Percentiles rank a stretch among this genome's conserved stretches.
Evolutionary conservation across 192 early-diverging fungal species (phyloP).

Genomic region (Coemansia aciculifera): DNA sequence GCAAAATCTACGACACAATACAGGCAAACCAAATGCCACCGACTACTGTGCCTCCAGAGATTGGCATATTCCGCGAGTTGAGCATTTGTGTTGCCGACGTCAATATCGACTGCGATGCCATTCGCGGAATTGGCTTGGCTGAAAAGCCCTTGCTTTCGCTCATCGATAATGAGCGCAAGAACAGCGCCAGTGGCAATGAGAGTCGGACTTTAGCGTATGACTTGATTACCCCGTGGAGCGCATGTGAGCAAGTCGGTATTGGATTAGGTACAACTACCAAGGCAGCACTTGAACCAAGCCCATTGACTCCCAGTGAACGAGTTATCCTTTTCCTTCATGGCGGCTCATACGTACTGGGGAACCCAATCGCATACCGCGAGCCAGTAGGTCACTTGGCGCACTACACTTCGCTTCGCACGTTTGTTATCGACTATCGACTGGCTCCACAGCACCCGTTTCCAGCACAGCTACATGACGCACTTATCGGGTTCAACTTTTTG

Average conservation of each 20-base stretch:
- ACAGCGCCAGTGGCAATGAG: background rate
- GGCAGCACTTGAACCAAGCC: conserved; percentile 10
- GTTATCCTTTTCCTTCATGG: conserved; percentile 27
- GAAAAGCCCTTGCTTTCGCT: conserved; percentile 14
- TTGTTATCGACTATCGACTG: conserved; percentile 39
- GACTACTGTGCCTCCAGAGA: background rate
- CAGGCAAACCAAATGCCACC: conserved; percentile 8
- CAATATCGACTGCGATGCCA: background rate
- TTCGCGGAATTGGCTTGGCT: conserved; percentile 20
- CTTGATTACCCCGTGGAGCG: conserved; percentile 15
- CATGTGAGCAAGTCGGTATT: background rate
- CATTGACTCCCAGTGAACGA: conserved; percentile 13
- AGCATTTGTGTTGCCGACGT: conserved; percentile 3
- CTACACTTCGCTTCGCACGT: background rate
- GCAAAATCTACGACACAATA: background rate
- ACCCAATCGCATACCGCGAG: conserved; percentile 19
- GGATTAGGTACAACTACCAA: background rate
- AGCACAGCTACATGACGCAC: conserved; percentile 37
- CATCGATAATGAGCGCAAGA: background rate
- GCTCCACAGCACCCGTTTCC: conserved; percentile 34
- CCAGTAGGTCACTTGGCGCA: conserved; percentile 4
- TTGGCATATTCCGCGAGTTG: background rate
- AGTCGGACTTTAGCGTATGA: conserved; percentile 16
- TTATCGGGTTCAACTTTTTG: conserved; percentile 18
- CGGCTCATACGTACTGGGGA: conserved; percentile 26